These are phyloP conservation scores for Tuctoria greenei DNA, from an alignment of 176 grass and related monocot genomes.

Conservation along the genomic window DNA sequence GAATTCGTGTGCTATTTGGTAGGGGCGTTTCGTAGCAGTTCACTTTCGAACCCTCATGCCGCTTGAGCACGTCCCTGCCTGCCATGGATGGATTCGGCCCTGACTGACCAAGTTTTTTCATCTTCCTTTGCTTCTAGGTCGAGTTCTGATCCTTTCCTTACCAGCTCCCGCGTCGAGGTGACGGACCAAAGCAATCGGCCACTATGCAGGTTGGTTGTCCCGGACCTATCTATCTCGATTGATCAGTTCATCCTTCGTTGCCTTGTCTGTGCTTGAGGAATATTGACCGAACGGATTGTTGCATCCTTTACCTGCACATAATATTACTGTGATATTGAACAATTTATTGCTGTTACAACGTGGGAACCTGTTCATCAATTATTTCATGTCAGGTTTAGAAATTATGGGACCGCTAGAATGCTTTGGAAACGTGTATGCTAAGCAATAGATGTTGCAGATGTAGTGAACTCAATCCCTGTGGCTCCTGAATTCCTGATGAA, in stretches of 20 bases:
- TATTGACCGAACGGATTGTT: neutral
- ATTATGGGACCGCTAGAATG: neutral
- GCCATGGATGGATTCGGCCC: neutral
- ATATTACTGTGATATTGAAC: no score
- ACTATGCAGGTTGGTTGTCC: conserved; percentile 46
- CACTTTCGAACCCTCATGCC: neutral
- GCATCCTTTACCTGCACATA: neutral
- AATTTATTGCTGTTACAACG: neutral
- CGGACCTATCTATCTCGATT: conserved; percentile 1
- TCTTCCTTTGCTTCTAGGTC: neutral
- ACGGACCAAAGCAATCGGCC: neutral
- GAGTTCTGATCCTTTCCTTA: neutral
- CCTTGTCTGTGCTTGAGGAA: neutral
- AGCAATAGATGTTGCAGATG: neutral
- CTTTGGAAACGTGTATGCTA: neutral
- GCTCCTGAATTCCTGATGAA: neutral
- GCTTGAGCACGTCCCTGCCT: neutral
- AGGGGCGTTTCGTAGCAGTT: neutral
- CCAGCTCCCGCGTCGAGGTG: neutral
- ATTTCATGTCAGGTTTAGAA: neutral
- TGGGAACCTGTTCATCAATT: neutral
- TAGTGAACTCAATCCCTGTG: neutral
- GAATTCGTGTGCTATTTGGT: neutral
- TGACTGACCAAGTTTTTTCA: neutral
- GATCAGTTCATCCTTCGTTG: neutral